Base-by-base conservation (phyloP, 805 yeast genomes). In the Starmera pachycereana region DNA sequence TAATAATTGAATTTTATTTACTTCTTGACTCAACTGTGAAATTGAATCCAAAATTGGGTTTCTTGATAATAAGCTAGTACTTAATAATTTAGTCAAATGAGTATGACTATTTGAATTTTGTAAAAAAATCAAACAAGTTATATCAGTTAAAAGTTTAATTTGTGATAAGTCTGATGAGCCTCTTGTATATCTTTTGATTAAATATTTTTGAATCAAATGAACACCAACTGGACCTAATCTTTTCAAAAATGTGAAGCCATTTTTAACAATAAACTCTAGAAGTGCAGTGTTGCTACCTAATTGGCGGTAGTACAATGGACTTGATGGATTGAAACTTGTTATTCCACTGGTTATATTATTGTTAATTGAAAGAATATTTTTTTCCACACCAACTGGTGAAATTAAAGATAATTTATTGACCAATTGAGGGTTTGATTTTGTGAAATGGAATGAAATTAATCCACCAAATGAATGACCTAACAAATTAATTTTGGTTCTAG, bases 381-480 rank as follows among this genome's bases (percentile, higher is more conserved):
- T 65, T 49, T 85, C 94, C 14, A 84, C 76, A 0, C 95, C 95
- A 1, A 81, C 83, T 0, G 95, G 95, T 11, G 87, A 78, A 4
- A 81, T 71, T 19, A 84, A 61, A 3, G 81, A 64, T 47, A 85
- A 58, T 43, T 72, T 71, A 12, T 68, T 59, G 7, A 85, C 65
- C 5, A 66, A 54, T 0, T 71, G 54, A 0, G 88, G 86, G 49
- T 79, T 69, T 44, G 65, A 72, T 34, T 76, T 52, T 2, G 83
- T 68, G 54, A 81, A 84, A 7, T 78, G 72, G 37, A 74, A 72
- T 0, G 85, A 72, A 61, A 86, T 62, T 49, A 81, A 79, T 0
- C 87, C 92, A 29, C 95, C 95, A 46, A 75, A 76, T 0, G 94
- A 83, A 57, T 85, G 95, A 1, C 87, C 90, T 16, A 84, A 61